A percentile compares a stretch with the other conserved stretches of the same genome.
Conservation (phyloP, 371 early-diverging fungal species). For the Thermomucor indicae-seudaticae region DNA sequence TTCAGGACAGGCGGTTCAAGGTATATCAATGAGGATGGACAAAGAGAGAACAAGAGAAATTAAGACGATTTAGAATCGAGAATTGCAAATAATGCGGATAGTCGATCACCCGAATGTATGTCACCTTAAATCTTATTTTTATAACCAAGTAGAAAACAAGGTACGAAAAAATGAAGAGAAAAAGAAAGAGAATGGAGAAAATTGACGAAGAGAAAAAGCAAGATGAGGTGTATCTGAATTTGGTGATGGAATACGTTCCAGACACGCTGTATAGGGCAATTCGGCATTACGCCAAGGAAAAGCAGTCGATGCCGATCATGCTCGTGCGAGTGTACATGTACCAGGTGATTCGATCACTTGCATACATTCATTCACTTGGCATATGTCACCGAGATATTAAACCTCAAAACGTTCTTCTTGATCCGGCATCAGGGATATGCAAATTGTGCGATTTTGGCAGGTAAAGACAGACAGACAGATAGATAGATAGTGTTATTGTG, state of each 20-base stretch:
- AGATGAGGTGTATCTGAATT: slow-evolving; percentile 85
- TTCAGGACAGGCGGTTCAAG: slow-evolving; percentile 96
- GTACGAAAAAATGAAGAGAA: slow-evolving; percentile 10
- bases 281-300: slow-evolving; percentile 79
- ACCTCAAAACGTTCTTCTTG: slow-evolving; percentile 64
- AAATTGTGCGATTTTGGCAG: slow-evolving; percentile 99
- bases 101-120: slow-evolving; percentile 86
- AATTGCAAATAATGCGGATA: slow-evolving; percentile 86
- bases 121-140: slow-evolving; percentile 76
- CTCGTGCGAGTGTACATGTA: slow-evolving; percentile 96
- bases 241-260: slow-evolving; percentile 84
- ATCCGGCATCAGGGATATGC: slow-evolving; percentile 84
- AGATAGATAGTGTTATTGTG: neutral
- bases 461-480: slow-evolving; percentile 27
- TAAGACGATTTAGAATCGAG: slow-evolving; percentile 66
- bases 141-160: slow-evolving; percentile 65
- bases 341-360: slow-evolving; percentile 89
- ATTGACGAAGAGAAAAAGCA: slow-evolving; percentile 20
- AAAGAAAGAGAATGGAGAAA: neutral
- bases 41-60: too few species aligned
- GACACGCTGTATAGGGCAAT: slow-evolving; percentile 85
- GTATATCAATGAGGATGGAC: too few species aligned
- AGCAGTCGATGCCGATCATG: slow-evolving; percentile 92
- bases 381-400: slow-evolving; percentile 66
- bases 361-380: slow-evolving; percentile 49